Evolutionary conservation across 2,329 filamentous ascomycete genomes (phyloP), one percentile per base, ranked within the genome.

Genomic region (Apiospora rasikravindrae): DNA sequence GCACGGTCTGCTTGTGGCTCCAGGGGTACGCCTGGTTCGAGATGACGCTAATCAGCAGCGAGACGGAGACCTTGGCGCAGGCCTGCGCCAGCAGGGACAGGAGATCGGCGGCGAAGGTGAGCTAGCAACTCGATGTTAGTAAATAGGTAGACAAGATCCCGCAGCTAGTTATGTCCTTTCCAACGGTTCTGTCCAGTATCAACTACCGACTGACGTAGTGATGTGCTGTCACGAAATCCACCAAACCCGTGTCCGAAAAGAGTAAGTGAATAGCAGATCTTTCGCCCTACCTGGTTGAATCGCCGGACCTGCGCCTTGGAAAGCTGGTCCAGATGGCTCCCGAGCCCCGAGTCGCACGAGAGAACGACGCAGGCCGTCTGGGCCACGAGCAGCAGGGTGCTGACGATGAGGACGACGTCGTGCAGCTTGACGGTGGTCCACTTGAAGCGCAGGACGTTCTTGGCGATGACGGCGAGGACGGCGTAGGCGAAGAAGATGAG

Each of bases 401-500:
- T 61, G 14, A 61, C 19, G 29, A 61, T 61, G 16, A 61, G 16
- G 53, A 61, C 8, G 16, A 61, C 4, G 19, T 61, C 53, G 53
- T 61, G 53, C 8, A 61, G 26, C 53, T 61, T 61, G 53, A 61
- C 53, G 29, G 53, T 61, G 29, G 53, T 61, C 53, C 53, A 61
- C 29, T 37, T 61, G 53, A 61, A 61, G 1, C 53, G 53, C 53
- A 61, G 29, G 53, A 61, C 19, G 53, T 61, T 61, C 53, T 61
- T 61, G 53, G 53, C 53, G 33, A 61, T 37, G 29, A 61, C 53
- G 53, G 53, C 53, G 29, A 61, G 19, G 7, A 61, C 7, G 19
- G 53, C 53, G 29, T 61, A 61, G 53, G 53, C 53, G 26, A 61
- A 61, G 53, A 61, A 61, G 29, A 61, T 22, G 53, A 61, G 53